Evolutionary conservation across 208 protist species (phyloP).

Genomic region (Trypanosoma vivax): DNA sequence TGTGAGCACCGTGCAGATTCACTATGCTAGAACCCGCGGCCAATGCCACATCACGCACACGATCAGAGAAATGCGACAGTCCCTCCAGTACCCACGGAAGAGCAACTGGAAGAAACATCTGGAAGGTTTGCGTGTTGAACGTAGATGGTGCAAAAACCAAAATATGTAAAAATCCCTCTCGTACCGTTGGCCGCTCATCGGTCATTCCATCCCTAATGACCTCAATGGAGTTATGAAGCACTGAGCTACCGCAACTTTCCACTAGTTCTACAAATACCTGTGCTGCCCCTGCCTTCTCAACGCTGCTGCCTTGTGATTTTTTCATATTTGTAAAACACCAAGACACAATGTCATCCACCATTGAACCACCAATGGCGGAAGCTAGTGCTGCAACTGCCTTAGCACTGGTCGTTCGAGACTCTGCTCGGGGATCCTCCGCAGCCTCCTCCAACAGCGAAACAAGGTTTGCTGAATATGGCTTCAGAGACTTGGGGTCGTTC

Average conservation of each 20-base stretch:
- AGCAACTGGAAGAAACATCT: constrained; percentile 67
- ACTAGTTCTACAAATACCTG: constrained; percentile 89
- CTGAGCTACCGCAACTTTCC: constrained; percentile 51
- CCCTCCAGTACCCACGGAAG: constrained; percentile 88
- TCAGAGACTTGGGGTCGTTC: constrained; percentile 70
- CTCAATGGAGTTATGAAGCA: constrained; percentile 60
- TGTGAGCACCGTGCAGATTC: constrained; percentile 78
- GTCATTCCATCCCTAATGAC: constrained; percentile 69
- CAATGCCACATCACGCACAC: constrained; percentile 83
- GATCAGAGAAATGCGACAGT: constrained; percentile 87
- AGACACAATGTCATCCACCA: constrained; percentile 61
- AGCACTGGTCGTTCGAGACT: constrained; percentile 80
- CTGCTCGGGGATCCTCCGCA: constrained; percentile 76
- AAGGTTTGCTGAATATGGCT: constrained; percentile 82
- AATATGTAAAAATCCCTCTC: constrained; percentile 90
- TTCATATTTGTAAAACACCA: constrained; percentile 82
- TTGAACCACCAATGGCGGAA: constrained; percentile 53
- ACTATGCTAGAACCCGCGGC: constrained; percentile 88
- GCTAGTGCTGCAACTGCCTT: constrained; percentile 80
- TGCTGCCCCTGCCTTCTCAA: constrained; percentile 89
- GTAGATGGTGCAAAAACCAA: constrained; percentile 89
- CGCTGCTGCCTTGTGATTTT: constrained; percentile 48
- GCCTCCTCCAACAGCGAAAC: constrained; percentile 79
- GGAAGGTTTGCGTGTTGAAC: constrained; percentile 56
- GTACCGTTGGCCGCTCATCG: constrained; percentile 73